Base-by-base conservation (phyloP, 2,329 filamentous ascomycete genomes). In the Cladosporium sp. region DNA sequence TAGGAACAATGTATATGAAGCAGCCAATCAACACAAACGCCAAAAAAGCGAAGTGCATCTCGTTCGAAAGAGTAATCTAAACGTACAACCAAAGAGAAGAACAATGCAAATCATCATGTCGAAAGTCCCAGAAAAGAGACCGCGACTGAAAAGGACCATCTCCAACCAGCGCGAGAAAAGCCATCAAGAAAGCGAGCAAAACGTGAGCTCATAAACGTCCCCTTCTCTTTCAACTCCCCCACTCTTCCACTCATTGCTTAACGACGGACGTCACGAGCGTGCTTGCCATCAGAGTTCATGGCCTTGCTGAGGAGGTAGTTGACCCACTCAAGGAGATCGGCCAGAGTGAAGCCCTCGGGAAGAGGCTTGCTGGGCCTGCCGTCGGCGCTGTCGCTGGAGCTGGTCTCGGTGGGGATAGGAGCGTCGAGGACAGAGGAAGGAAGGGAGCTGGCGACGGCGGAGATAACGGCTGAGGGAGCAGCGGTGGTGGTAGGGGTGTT, bases 271-370 rank as follows among this genome's bases (percentile, higher is more conserved):
- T 65, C 61, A 22, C 62, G 58, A 17, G 61, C 61, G 50, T 65
- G 63, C n/a, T 52, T 51, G n/a, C 58, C 47, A 49, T 62, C 58
- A 17, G 34, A 54, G 32, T 52, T 55, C 58, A 57, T 62, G 34
- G 56, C 48, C 59, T 66, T 48, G 53, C 61, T 57, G 44, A 67
- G 50, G 28, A 68, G 51, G 60, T 66, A 67, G 35, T 63, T 58
- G 17, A 67, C 61, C 67, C 65, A 68, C 44, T 62, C 55, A 39
- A 66, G 59, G 56, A 69, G 56, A 44, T 68, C 66, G 28, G 60
- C 57, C 17, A 68, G 50, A 1, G 65, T 66, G 56, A 61, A 66
- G 51, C 65, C 66, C 22, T 59, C 62, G 9, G 67, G 66, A 6
- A 68, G 61, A 25, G 61, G 34, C 58, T 69, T 67, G 47, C 20